Evolutionary conservation across 345 rosid genomes (phyloP).

Genomic region (Physaria fendleri): DNA sequence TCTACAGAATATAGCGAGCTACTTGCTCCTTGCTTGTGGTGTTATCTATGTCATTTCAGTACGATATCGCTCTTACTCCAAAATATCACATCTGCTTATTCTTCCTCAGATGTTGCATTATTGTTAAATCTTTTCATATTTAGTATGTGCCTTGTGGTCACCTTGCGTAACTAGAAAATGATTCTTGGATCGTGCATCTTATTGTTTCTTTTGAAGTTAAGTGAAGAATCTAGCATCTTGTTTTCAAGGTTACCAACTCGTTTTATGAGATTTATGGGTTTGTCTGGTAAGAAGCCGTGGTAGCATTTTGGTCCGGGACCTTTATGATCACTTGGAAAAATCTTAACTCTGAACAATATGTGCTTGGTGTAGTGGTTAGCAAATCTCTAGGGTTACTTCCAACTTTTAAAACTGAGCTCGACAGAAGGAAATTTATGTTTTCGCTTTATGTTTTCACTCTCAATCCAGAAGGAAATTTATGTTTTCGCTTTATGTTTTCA

Average conservation of each 20-base stretch:
- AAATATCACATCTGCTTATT: not conserved
- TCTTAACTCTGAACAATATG: not conserved
- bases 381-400: not conserved
- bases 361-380: not conserved
- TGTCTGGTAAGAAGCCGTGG: not conserved
- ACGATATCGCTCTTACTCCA: conserved; percentile 19
- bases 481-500: not conserved
- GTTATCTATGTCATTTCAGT: conserved; percentile 64
- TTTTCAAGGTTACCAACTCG: not conserved
- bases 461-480: too few species aligned
- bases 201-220: not conserved
- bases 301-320: not conserved
- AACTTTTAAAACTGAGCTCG: too few species aligned
- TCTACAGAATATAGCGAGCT: conserved; percentile 76
- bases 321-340: not conserved
- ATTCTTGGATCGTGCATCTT: not conserved
- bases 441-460: not conserved
- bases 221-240: not conserved
- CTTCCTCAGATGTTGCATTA: not conserved
- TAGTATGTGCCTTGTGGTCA: too few species aligned
- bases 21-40: conserved; percentile 88
- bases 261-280: not conserved
- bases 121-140: too few species aligned
- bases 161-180: too few species aligned
- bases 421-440: too few species aligned